These are phyloP conservation scores for Hypocrella siamensis DNA, from an alignment of 2,329 filamentous ascomycete species.

Conservation along the genomic window DNA sequence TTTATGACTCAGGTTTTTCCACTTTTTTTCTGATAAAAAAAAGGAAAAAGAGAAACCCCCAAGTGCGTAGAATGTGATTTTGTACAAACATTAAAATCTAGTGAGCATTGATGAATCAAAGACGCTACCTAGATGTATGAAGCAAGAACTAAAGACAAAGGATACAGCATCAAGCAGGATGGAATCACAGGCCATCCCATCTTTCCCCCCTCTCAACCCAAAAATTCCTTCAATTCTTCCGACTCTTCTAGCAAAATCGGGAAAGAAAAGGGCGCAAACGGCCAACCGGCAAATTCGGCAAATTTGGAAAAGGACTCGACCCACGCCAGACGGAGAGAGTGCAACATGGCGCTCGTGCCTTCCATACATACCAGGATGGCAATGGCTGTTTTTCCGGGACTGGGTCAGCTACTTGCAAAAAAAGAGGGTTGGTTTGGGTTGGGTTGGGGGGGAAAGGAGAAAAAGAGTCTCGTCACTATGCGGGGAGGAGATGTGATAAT, in stretches of 20 bases:
- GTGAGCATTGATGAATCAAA: conserved; percentile 12
- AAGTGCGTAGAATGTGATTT: too few species aligned
- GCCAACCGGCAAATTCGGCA: conserved; percentile 77
- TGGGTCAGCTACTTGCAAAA: background rate
- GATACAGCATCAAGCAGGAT: conserved; percentile 1
- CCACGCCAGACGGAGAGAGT: conserved; percentile 84
- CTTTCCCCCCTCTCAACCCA: conserved; percentile 21
- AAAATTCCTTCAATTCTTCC: conserved; percentile 40
- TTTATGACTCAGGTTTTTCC: too few species aligned
- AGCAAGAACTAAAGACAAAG: conserved; percentile 5
- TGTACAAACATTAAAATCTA: conserved; percentile 6
- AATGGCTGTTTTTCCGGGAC: conserved; percentile 16
- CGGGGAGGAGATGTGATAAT: too few species aligned
- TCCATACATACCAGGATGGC: conserved; percentile 82
- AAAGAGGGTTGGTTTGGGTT: too few species aligned
- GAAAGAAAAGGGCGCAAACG: conserved; percentile 85
- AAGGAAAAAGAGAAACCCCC: background rate
- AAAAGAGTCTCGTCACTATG: too few species aligned
- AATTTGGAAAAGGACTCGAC: conserved; percentile 97
- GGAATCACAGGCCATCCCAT: too few species aligned
- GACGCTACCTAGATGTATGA: conserved; percentile 16
- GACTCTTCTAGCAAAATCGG: conserved; percentile 73
- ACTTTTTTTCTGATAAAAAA: background rate
- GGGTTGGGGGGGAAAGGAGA: too few species aligned
- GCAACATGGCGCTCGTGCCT: conserved; percentile 89